Conservation (phyloP, 1,284 basidiomycete genomes). For the Athelia psychrophila region DNA sequence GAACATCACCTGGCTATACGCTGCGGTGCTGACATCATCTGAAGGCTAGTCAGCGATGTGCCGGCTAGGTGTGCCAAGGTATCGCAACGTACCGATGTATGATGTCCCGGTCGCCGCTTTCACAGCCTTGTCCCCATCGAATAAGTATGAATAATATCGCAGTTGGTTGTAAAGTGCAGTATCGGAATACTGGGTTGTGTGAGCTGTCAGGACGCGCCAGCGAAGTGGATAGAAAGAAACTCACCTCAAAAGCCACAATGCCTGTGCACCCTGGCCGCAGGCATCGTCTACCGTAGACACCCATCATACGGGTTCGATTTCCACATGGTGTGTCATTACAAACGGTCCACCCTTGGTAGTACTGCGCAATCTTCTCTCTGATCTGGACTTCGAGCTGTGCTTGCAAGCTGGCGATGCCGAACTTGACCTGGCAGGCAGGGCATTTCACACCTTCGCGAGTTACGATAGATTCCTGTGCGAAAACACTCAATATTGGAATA, state of each 20-base stretch:
- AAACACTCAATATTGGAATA: too few relatives aligned
- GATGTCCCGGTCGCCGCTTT: constrained; percentile 33
- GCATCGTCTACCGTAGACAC: constrained; percentile 87
- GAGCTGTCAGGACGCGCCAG: neutral
- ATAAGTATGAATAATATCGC: constrained; percentile 76
- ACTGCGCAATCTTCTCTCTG: constrained; percentile 71
- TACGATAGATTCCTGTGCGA: too few relatives aligned
- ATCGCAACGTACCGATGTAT: neutral
- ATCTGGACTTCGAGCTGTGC: constrained; percentile 88
- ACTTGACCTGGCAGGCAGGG: constrained; percentile 55
- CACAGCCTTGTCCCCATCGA: constrained; percentile 68
- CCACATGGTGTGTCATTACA: constrained; percentile 89
- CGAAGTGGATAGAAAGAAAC: constrained; percentile 16
- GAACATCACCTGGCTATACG: constrained; percentile 44
- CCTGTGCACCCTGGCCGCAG: constrained; percentile 69
- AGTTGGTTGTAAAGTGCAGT: constrained; percentile 84
- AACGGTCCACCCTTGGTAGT: constrained; percentile 88
- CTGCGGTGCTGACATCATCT: constrained; percentile 59
- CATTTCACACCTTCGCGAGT: constrained; percentile 30
- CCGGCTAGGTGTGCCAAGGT: neutral
- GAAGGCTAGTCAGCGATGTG: constrained; percentile 6
- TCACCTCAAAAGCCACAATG: constrained; percentile 71
- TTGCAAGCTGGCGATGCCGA: constrained; percentile 65
- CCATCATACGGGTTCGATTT: constrained; percentile 85
- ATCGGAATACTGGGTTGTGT: constrained; percentile 70